These are phyloP conservation scores for Backusella macrospora DNA, from an alignment of 192 early-diverging fungal genomes.

Conservation along the genomic window DNA sequence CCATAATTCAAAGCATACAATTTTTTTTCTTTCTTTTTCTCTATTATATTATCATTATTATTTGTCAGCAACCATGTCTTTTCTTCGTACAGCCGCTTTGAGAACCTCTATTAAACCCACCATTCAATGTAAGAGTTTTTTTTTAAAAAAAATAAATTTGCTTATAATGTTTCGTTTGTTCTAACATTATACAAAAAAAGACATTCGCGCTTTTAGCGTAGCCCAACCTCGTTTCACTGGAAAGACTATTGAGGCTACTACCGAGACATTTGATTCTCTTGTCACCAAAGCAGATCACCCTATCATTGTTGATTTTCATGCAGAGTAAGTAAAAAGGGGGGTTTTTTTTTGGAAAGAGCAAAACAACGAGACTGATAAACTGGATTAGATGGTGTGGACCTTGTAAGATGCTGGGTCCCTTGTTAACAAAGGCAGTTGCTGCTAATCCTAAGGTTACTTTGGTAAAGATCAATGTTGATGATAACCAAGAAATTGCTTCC, in stretches of 20 bases:
- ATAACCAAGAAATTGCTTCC: constrained; percentile 56
- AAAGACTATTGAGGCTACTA: constrained; percentile 58
- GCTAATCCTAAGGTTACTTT: constrained; percentile 68
- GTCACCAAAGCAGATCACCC: constrained; percentile 64
- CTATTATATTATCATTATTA: background rate
- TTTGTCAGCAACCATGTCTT: constrained; percentile 18
- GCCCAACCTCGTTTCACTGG: constrained; percentile 41
- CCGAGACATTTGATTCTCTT: constrained; percentile 60
- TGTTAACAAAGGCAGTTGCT: constrained; percentile 65
- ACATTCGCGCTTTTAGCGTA: constrained; percentile 24
- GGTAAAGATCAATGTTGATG: constrained; percentile 80
- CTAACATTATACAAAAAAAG: background rate
- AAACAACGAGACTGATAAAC: background rate
- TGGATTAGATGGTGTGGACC: constrained; percentile 80
- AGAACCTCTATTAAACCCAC: background rate
- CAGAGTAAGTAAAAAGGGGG: constrained; percentile 51
- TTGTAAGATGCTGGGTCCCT: constrained; percentile 76
- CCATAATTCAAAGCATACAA: background rate
- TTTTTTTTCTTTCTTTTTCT: background rate
- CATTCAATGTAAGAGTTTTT: background rate
- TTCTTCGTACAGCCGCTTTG: constrained; percentile 28
- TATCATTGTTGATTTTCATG: constrained; percentile 83
- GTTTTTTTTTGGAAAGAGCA: background rate
- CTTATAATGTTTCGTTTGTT: background rate
- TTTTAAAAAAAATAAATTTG: background rate